A percentile compares a stretch with the other conserved stretches of the same genome.
Conservation (phyloP, 441 rosid genomes). For the Isatis lusitanica region DNA sequence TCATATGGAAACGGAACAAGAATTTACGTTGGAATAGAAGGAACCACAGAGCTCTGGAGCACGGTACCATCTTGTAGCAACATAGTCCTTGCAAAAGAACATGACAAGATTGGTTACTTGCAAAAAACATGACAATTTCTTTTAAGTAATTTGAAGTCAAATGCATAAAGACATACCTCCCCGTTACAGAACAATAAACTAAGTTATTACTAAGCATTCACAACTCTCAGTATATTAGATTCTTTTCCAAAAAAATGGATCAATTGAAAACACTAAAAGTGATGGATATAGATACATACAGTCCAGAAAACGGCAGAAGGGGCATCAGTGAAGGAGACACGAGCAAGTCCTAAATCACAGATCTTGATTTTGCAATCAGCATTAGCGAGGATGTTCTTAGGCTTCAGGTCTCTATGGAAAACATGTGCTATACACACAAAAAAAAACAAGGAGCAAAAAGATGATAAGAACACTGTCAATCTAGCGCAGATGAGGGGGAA, state of each 20-base stretch:
- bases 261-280: background rate
- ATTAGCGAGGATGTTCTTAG: constrained; percentile 93
- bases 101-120: constrained; percentile 28
- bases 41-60: constrained; percentile 99
- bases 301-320: constrained; percentile 99
- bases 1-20: background rate
- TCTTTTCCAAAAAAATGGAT: background rate
- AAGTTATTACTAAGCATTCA: constrained; percentile 4
- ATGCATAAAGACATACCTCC: constrained; percentile 20
- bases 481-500: background rate
- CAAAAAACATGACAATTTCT: background rate
- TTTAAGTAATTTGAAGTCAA: background rate
- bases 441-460: constrained; percentile 8
- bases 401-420: constrained; percentile 94
- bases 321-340: constrained; percentile 88
- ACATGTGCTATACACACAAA: constrained; percentile 62
- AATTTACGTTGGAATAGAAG: constrained; percentile 81
- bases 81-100: constrained; percentile 73
- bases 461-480: background rate
- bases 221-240: constrained; percentile 24
- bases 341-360: constrained; percentile 98
- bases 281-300: constrained; percentile 48
- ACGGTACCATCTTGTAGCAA: constrained; percentile 98
- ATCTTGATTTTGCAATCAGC: constrained; percentile 97
- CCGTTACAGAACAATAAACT: background rate